Conservation (phyloP, 1,284 basidiomycete species). For the Agaricales sp. region DNA sequence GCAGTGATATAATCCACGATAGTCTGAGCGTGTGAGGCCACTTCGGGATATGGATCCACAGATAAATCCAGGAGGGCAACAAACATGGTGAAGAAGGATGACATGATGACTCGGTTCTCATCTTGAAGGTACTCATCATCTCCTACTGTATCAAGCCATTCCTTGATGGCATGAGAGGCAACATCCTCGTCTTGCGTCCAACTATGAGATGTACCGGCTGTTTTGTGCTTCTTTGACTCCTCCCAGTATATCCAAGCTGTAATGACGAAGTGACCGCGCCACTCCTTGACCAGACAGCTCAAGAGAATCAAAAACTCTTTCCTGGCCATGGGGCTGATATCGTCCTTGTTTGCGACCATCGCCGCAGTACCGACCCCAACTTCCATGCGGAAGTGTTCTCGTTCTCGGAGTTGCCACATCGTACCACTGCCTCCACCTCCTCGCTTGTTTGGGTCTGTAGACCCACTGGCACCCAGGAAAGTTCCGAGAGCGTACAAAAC, state of each 20-base stretch:
- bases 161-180: conserved; percentile 57
- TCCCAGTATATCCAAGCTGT: conserved; percentile 97
- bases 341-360: conserved; percentile 77
- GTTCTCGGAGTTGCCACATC: conserved; percentile 74
- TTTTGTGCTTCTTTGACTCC: conserved; percentile 58
- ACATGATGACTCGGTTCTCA: conserved; percentile 77
- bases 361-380: conserved; percentile 71
- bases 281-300: conserved; percentile 90
- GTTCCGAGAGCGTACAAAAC: conserved; percentile 90
- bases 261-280: conserved; percentile 91
- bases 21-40: conserved; percentile 83
- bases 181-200: conserved; percentile 54
- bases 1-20: conserved; percentile 91
- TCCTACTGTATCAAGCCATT: conserved; percentile 64
- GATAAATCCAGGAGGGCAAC: conserved; percentile 86
- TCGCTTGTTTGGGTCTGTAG: conserved; percentile 48
- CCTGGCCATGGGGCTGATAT: conserved; percentile 92
- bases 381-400: conserved; percentile 72
- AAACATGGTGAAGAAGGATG: conserved; percentile 90
- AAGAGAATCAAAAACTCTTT: conserved; percentile 92
- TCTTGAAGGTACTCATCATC: conserved; percentile 62
- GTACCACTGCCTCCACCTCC: conserved; percentile 84
- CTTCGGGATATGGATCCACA: conserved; percentile 88
- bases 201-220: conserved; percentile 21
- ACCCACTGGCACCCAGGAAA: conserved; percentile 85